These are phyloP conservation scores for Centella asiatica DNA, from an alignment of 129 eudicot species.

Conservation along the genomic window DNA sequence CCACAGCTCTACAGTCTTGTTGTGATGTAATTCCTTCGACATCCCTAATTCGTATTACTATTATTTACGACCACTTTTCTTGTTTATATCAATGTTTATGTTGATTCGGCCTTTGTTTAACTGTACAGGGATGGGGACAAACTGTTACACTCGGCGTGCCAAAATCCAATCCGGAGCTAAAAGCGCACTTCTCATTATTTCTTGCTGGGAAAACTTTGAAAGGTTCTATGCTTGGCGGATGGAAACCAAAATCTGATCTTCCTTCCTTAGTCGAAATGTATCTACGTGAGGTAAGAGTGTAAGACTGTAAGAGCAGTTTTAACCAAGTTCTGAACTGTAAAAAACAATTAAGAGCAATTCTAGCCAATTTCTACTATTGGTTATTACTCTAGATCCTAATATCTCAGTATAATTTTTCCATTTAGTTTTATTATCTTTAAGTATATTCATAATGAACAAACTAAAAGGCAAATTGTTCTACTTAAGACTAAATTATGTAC, in stretches of 20 bases:
- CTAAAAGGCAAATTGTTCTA: too few relatives aligned
- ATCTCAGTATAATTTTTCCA: too few relatives aligned
- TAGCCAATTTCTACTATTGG: not conserved
- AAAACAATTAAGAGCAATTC: not conserved
- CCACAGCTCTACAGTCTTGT: conserved; percentile 81
- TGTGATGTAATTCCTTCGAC: conserved; percentile 49
- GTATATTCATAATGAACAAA: too few relatives aligned
- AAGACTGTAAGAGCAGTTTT: not conserved
- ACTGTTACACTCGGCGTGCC: conserved; percentile 95
- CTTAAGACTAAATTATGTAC: too few relatives aligned
- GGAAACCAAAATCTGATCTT: conserved; percentile 97
- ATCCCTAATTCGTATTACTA: conserved; percentile 3
- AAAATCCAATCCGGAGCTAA: conserved; percentile 64
- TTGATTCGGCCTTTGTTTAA: not conserved
- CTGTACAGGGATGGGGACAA: conserved; percentile 84
- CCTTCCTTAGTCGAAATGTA: conserved; percentile 81
- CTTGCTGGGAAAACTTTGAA: conserved; percentile 77
- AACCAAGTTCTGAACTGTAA: not conserved
- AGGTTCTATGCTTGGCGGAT: conserved; percentile 93
- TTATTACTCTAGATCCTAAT: too few relatives aligned
- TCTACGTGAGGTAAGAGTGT: conserved; percentile 43
- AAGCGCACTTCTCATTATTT: conserved; percentile 72
- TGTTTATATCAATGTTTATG: not conserved
- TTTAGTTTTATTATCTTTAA: too few relatives aligned
- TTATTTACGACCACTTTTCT: not conserved